Evolutionary conservation across 306 rosid genomes (phyloP).

Genomic region (Heteromeles arbutifolia): DNA sequence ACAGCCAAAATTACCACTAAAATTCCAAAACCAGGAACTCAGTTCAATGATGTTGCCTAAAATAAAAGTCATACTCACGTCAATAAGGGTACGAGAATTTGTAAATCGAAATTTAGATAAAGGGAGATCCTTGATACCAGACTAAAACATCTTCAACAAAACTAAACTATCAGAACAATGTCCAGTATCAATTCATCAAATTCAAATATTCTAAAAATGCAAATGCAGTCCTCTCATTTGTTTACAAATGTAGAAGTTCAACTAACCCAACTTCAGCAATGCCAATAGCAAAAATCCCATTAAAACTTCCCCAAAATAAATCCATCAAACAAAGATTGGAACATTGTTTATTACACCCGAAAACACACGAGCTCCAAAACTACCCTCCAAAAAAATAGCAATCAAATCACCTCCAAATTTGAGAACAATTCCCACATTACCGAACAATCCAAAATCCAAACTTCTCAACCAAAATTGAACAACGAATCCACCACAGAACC

Average conservation of each 20-base stretch:
- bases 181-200: neutral
- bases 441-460: neutral
- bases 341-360: constrained; percentile 8
- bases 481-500: neutral
- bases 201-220: neutral
- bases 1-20: neutral
- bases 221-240: neutral
- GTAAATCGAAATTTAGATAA: neutral
- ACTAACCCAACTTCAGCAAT: constrained; percentile 8
- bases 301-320: constrained; percentile 2
- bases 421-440: neutral
- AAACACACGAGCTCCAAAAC: neutral
- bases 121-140: neutral
- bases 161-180: neutral
- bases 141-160: neutral
- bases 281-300: neutral
- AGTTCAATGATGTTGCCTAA: neutral
- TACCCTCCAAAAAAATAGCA: neutral
- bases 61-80: neutral
- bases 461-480: neutral
- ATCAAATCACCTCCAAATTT: constrained; percentile 1
- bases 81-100: neutral
- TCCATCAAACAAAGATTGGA: constrained; percentile 1
- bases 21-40: neutral
- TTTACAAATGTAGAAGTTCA: neutral